phyloP scores from a whole-genome alignment of 495 filamentous ascomycete species.

The Staphylotrichum longicolle region DNA sequence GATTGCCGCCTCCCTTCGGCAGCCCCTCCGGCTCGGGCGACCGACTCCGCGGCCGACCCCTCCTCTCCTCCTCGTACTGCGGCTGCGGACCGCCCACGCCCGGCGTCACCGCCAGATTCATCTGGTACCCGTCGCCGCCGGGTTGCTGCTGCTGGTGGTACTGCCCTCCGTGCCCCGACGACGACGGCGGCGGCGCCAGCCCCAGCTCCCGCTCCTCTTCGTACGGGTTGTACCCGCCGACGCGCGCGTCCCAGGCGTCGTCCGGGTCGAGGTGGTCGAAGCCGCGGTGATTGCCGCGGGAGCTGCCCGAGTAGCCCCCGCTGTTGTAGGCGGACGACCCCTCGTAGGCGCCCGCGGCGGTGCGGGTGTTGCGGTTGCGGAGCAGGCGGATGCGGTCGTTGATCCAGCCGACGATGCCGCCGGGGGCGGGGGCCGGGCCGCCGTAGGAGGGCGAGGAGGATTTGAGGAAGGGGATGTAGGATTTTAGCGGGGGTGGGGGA shows the following conservation, averaged over 20 bases:
- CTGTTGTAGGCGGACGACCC: constrained; percentile 24
- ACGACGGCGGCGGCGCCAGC: constrained; percentile 21
- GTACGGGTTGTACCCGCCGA: constrained; percentile 59
- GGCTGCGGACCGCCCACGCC: not conserved
- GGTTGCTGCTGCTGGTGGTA: constrained; percentile 7
- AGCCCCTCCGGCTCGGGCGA: constrained; percentile 23
- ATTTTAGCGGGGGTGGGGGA: constrained; percentile 58
- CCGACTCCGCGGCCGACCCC: constrained; percentile 37
- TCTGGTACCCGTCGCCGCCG: constrained; percentile 47
- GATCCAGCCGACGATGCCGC: constrained; percentile 61
- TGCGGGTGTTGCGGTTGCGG: constrained; percentile 48
- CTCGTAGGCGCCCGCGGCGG: constrained; percentile 63
- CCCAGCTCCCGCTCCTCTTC: constrained; percentile 66
- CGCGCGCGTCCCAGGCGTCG: constrained; percentile 69
- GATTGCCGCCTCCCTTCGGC: constrained; percentile 36
- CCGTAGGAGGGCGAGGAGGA: constrained; percentile 38
- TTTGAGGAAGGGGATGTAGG: constrained; percentile 57
- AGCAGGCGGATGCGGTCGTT: constrained; percentile 49
- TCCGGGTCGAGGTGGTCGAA: constrained; percentile 58
- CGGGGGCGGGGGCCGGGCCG: constrained; percentile 50
- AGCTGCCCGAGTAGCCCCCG: constrained; percentile 25
- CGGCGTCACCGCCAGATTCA: constrained; percentile 40
- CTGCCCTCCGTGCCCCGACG: constrained; percentile 14
- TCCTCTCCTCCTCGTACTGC: constrained; percentile 27
- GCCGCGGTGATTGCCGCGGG: constrained; percentile 34